Evolutionary conservation across 768 basidiomycete species (phyloP), one percentile per base, ranked within the genome.

Genomic region (Clavulina sp.): DNA sequence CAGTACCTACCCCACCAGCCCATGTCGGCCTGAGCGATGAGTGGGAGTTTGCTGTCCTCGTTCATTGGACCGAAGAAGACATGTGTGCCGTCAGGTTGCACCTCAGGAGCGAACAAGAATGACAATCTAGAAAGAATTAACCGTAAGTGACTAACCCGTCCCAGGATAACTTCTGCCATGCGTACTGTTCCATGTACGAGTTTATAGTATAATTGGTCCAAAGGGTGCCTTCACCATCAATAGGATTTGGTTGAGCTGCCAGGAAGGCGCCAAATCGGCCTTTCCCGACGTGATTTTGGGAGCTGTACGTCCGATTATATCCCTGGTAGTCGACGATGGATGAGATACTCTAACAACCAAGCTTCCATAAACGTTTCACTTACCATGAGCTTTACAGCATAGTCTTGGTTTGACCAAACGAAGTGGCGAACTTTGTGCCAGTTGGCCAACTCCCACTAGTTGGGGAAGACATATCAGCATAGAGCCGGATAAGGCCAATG

Each of bases 1-100:
- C 61, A 65, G 48, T 65, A 69, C n/a, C 67, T 64, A 16, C 62
- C 65, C 63, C 65, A 70, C 62, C 63, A 69, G 31, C 65, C 69
- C 3, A 70, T 59, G 55, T 70, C 69, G 29, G 62, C 57, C 13
- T 70, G 60, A 3, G 68, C 63, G 34, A 70, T 67, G 61, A 69
- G 63, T 19, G 68, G 65, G 19, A 68, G 60, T 41, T 63, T 62
- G 0, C 68, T 68, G 36, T 13, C 21, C 21, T 66, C 61, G 4
- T 54, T 59, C 24, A 69, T 60, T 0, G 68, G 66, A 9, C 64
- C 57, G 7, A 65, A 67, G 56, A 70, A 70, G 16, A 69, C 64
- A 32, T 65, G 60, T 13, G 69, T 68, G 6, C 69, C 69, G 48
- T 70, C 69, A n/a, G 59, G 58, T 38, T 66, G 36, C 13, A 38